Evolutionary conservation across 106 monocot genomes (phyloP).

Genomic region (Phalaenopsis aphrodite): DNA sequence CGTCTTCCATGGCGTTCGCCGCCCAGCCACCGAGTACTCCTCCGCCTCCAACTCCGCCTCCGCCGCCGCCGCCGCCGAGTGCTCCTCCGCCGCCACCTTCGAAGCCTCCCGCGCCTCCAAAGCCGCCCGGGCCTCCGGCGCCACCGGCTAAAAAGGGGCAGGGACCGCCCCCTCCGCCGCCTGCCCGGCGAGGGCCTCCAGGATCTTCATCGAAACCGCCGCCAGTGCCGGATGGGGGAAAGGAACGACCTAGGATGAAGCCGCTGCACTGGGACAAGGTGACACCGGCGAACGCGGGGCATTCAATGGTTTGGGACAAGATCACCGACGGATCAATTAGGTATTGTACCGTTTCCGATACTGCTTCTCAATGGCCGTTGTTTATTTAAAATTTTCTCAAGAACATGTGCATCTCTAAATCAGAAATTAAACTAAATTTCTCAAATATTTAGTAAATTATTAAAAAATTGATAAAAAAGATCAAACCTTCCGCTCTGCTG

Average conservation of each 20-base stretch:
- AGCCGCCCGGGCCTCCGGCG: constrained; percentile 13
- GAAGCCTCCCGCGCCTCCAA: constrained; percentile 12
- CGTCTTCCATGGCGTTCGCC: neutral
- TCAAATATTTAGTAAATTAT: too few relatives aligned
- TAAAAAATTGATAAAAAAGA: too few relatives aligned
- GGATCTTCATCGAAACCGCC: constrained; percentile 15
- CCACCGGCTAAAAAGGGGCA: constrained; percentile 8
- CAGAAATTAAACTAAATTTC: too few relatives aligned
- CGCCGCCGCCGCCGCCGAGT: neutral
- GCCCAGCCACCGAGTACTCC: neutral
- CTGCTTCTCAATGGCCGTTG: too few relatives aligned
- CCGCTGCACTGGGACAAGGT: constrained; percentile 91
- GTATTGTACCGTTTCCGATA: constrained; percentile 6
- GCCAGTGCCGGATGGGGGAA: constrained; percentile 15
- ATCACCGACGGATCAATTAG: constrained; percentile 76
- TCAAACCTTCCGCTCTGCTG: too few relatives aligned
- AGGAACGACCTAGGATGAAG: constrained; percentile 45
- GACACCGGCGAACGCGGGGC: constrained; percentile 41
- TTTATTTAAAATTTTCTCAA: too few relatives aligned
- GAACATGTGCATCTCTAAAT: too few relatives aligned
- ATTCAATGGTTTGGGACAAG: constrained; percentile 92
- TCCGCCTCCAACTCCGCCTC: neutral
- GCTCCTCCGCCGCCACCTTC: neutral
- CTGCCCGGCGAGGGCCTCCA: constrained; percentile 13
- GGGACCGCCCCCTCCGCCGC: constrained; percentile 26